These are phyloP conservation scores for Geotrichum restrictum DNA, from an alignment of 1,139 yeast species.

Conservation along the genomic window DNA sequence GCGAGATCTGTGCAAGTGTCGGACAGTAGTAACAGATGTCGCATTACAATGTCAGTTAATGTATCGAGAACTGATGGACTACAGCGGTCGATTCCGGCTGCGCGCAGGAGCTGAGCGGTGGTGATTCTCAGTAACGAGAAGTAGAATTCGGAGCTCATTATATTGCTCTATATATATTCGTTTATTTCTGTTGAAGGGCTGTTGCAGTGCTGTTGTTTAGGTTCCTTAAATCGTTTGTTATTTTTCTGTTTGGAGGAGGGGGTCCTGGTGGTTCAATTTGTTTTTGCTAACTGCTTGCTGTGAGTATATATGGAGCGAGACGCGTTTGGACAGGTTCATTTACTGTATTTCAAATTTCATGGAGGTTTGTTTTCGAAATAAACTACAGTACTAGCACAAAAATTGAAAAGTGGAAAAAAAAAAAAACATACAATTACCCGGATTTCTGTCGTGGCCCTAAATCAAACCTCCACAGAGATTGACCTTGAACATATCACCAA, in stretches of 20 bases:
- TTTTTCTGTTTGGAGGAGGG: neutral
- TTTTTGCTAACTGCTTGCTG: too few species aligned
- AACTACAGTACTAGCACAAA: too few species aligned
- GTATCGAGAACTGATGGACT: constrained; percentile 59
- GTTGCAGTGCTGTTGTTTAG: neutral
- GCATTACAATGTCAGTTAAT: constrained; percentile 58
- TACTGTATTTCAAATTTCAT: too few species aligned
- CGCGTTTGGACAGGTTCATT: too few species aligned
- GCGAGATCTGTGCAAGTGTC: constrained; percentile 44
- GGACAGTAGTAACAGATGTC: constrained; percentile 50
- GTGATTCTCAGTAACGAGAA: constrained; percentile 60
- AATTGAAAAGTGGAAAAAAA: too few species aligned
- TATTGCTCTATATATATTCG: too few species aligned
- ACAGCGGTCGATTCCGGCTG: constrained; percentile 70
- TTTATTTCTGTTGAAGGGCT: neutral
- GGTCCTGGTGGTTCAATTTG: too few species aligned
- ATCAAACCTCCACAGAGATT: neutral
- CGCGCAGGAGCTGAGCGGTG: constrained; percentile 60
- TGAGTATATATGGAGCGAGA: too few species aligned
- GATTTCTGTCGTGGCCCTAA: constrained; percentile 3
- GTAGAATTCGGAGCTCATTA: constrained; percentile 43
- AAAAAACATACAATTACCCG: neutral
- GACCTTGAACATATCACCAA: neutral
- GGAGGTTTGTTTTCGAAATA: too few species aligned
- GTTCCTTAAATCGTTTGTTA: neutral